These are phyloP conservation scores for Solanum paucissectum DNA, from an alignment of 257 asterid species.

Conservation along the genomic window DNA sequence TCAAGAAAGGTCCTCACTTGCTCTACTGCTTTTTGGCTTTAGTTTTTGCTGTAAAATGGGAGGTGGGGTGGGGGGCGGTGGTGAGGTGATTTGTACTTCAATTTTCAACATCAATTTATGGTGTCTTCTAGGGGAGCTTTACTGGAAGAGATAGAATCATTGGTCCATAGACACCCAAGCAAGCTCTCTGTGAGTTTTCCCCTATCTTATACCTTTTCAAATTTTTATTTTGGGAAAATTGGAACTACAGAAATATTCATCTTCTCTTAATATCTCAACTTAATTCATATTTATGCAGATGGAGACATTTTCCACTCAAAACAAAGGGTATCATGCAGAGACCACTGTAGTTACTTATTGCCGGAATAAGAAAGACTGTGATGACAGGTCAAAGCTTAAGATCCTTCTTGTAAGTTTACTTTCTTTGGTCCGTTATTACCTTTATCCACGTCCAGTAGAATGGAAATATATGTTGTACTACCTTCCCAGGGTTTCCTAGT, in stretches of 20 bases:
- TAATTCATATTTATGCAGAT: conserved; percentile 32
- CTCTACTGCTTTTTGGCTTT: not conserved
- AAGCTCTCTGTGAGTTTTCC: conserved; percentile 65
- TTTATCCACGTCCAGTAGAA: not conserved
- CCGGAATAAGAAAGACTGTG: conserved; percentile 49
- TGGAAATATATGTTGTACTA: not conserved
- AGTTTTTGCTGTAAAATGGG: not conserved
- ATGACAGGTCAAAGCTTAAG: conserved; percentile 61
- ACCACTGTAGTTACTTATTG: conserved; percentile 64
- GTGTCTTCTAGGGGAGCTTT: conserved; percentile 58
- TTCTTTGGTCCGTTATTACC: not conserved
- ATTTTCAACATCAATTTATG: not conserved
- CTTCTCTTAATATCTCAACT: not conserved
- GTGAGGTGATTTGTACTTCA: not conserved
- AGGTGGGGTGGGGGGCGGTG: not conserved
- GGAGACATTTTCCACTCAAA: conserved; percentile 49
- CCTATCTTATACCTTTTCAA: not conserved
- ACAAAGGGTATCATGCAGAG: conserved; percentile 79
- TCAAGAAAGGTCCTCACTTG: not conserved
- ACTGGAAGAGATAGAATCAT: conserved; percentile 70
- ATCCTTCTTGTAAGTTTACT: conserved; percentile 72
- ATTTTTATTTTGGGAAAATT: not conserved
- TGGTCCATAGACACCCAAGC: conserved; percentile 89
- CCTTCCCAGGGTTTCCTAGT: not conserved
- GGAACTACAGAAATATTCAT: not conserved